Evolutionary conservation across 208 protist species (phyloP), one percentile per base, ranked within the genome.

Genomic region (Crithidia sp.): DNA sequence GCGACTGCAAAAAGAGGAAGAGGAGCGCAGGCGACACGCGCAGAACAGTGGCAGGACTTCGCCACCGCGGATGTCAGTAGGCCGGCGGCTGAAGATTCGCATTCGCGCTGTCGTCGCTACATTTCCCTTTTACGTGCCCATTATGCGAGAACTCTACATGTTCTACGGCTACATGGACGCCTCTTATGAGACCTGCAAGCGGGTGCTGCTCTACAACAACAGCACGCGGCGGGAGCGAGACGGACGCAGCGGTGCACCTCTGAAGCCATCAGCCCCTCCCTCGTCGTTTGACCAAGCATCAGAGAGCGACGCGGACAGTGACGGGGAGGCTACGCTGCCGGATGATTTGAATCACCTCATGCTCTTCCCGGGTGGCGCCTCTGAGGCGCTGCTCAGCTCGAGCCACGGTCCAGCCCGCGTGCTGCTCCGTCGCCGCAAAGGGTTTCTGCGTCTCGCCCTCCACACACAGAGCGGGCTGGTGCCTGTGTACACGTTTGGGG

Each of bases 81-180:
- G 55, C 49, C 72, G 67, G 14, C 74, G 16, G 12, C 40, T 71
- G 47, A 66, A 60, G 64, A 67, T 84, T n/a, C 53, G 77, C 39
- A 69, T 84, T 14, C 82, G 82, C 47, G 73, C 73, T 6, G 81
- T 92, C 3, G 87, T 84, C 19, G 87, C 82, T 4, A 84, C 71
- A 3, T 89, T 92, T 36, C 81, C 74, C 58, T 92, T 92, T 45
- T 92, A 85, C 45, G 64, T 89, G 16, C 84, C 84, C 39, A 53
- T 85, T 10, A 85, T 87, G 72, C 84, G 87, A 2, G 87, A 92
- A 60, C 36, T 87, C 55, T 82, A 85, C 63, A 81, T 92, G 61
- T 62, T 76, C n/a, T 39, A 77, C 47, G 87, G 87, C 45, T 74
- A 86, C 55, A 70, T 89, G 45, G 84, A 89, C 50, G 87, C 87